Base-by-base conservation (phyloP, 75 land plant genomes). In the Chamaecyparis obtusa region DNA sequence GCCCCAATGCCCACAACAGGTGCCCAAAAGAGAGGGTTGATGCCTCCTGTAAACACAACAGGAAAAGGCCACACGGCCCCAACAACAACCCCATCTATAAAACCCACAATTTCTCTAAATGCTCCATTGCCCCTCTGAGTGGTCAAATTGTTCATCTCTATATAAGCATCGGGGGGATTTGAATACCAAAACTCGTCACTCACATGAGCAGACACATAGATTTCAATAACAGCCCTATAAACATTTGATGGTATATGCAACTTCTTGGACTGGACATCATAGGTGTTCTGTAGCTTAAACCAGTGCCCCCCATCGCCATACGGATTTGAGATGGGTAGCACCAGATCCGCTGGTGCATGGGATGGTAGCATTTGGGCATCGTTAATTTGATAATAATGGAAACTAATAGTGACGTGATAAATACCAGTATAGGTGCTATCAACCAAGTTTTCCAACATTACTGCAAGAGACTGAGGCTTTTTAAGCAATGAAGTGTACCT, bases 181-280 rank as follows among this genome's bases (percentile, higher is more conserved):
- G 94, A 88, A 88, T 94, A 95, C 98, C 98, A 96, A 60, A 91
- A 93, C 87, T 96, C 97, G 72, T 96, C 98, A 27, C 90, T 83
- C 9, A 89, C 91, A 84, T 96, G 98, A 87, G 87, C 89, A 0
- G 98, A 96, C 13, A 92, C 93, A 81, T 91, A 95, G 16, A 96
- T 48, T 79, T 96, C 97, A 14, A 96, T 79, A 6, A 93, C 85
- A 15, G 91, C 94, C 37, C 89, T 87, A 88, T 87, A 87, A 3
- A 92, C 85, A 64, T 92, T 96, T 1, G 16, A 14, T 11, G 98
- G 98, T 30, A 94, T 82, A 7, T 33, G 32, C 35, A 94, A 27
- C 24, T 30, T 33, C 33, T 33, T 84, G 9, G 54, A 6, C 13
- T 86, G 79, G n/a, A 80, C 64, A 77, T 92, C 92, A 30, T 72